Base-by-base conservation (phyloP, 2,329 filamentous ascomycete genomes). In the Aspergillus ruber region DNA sequence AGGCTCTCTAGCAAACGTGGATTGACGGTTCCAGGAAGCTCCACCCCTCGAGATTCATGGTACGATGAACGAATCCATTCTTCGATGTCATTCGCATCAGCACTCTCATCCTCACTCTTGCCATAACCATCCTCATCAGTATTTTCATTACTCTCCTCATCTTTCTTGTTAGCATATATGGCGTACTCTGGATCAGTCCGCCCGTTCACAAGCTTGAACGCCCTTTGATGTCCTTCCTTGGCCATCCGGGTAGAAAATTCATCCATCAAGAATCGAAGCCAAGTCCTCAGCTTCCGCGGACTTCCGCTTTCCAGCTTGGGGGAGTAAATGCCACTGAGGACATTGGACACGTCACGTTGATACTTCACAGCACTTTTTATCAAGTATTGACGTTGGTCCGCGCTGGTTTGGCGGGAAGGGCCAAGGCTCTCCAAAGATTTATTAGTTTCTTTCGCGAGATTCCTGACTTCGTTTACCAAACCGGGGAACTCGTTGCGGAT, bases 401-500 rank as follows among this genome's bases (percentile, higher is more conserved):
- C 18, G 2, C 49, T 9, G 4, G 35, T 47, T 25, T 56, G 54
- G 3, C 56, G 48, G 1, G 56, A 50, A 15, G 50, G 44, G 2
- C 56, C 52, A 7, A 56, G 41, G n/a, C 46, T 8, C 2, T 55
- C 49, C 33, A 58, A 44, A 1, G 53, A 51, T 13, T 33, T 45
- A 13, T 69, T 57, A 63, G 67, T 20, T 40, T 46, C 25, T 48
- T 44, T 15, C 9, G 43, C 44, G 9, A 49, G 47, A 1, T 18
- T 17, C 42, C 55, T 47, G 13, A 56, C 51, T 15, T 55, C 54
- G 17, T 48, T 46, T 10, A 55, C 35, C 2, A 56, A 45, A 39
- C 40, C 43, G 17, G 54, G 52, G 18, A 56, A 56, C 32, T 56
- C 54, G 10, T 43, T 44, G 8, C 45, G 69, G 62, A 32, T 61